These are phyloP conservation scores for Trametes villosa DNA, from an alignment of 768 basidiomycete genomes.

Conservation along the genomic window DNA sequence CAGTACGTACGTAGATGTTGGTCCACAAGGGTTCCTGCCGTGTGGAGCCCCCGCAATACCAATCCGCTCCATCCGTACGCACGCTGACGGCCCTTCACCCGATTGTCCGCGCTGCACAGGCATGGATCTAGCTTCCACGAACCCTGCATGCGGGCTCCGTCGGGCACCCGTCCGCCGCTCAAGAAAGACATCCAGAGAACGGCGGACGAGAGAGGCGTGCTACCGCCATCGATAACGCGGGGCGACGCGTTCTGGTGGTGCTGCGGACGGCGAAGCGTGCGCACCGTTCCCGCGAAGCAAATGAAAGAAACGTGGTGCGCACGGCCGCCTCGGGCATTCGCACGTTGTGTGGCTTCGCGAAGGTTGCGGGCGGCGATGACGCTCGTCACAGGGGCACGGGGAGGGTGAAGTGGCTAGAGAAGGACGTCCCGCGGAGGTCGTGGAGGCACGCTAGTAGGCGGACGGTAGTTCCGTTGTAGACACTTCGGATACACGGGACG, in stretches of 20 bases:
- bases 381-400: neutral
- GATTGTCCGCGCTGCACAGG: neutral
- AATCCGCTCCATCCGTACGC: neutral
- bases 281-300: neutral
- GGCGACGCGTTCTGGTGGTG: neutral
- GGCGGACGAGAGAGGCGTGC: neutral
- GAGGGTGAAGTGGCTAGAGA: neutral
- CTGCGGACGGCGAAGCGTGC: constrained; percentile 3
- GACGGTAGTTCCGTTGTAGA: neutral
- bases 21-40: neutral
- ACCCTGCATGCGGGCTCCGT: neutral
- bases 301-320: neutral
- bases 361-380: neutral
- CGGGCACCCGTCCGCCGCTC: neutral
- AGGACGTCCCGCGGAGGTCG: neutral
- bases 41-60: neutral
- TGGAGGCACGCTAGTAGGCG: neutral
- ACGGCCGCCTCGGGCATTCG: constrained; percentile 5
- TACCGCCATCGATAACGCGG: constrained; percentile 1
- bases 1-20: neutral
- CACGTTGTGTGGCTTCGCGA: constrained; percentile 3
- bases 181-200: neutral
- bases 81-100: neutral
- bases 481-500: neutral
- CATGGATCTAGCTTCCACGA: neutral